phyloP scores from a whole-genome alignment of 352 stramenopile species.

The Peronospora destructor region DNA sequence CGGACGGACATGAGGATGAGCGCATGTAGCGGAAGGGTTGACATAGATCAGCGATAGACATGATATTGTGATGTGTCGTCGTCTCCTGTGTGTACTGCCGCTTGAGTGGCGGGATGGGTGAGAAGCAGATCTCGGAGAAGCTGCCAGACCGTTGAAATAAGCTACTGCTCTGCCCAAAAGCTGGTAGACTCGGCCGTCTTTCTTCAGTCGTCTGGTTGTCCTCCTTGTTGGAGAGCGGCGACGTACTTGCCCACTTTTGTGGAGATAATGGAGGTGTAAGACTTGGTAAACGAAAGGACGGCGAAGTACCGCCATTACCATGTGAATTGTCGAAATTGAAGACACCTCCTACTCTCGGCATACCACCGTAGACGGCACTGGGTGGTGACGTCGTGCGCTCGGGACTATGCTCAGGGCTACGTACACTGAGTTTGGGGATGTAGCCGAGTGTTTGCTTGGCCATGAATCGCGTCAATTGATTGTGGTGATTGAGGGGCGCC shows the following conservation, averaged over 20 bases:
- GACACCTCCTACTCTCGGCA: conserved; percentile 1
- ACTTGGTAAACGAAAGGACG: conserved; percentile 44
- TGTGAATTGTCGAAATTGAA: conserved; percentile 27
- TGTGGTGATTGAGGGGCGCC: conserved; percentile 39
- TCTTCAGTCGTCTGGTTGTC: conserved; percentile 6
- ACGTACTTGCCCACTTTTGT: conserved; percentile 30
- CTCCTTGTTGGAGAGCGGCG: conserved; percentile 16
- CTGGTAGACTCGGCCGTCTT: conserved; percentile 18
- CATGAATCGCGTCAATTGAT: conserved; percentile 53
- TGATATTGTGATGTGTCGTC: conserved; percentile 15
- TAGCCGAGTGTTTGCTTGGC: conserved; percentile 57
- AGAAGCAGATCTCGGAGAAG: conserved; percentile 31
- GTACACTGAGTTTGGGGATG: conserved; percentile 40
- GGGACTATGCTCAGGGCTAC: conserved; percentile 26
- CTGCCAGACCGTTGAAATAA: conserved; percentile 26
- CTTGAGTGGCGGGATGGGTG: conserved; percentile 33
- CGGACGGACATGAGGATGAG: conserved; percentile 62
- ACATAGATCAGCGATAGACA: conserved; percentile 46
- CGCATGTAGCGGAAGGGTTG: conserved; percentile 59
- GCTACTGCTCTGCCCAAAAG: conserved; percentile 15
- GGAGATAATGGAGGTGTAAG: conserved; percentile 46
- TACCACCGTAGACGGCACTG: conserved; percentile 9
- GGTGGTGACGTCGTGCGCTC: conserved; percentile 20
- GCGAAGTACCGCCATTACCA: conserved; percentile 16
- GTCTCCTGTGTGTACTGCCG: conserved; percentile 23